Conservation (phyloP, 2,329 filamentous ascomycete species). For the Paraphoma chrysanthemicola region DNA sequence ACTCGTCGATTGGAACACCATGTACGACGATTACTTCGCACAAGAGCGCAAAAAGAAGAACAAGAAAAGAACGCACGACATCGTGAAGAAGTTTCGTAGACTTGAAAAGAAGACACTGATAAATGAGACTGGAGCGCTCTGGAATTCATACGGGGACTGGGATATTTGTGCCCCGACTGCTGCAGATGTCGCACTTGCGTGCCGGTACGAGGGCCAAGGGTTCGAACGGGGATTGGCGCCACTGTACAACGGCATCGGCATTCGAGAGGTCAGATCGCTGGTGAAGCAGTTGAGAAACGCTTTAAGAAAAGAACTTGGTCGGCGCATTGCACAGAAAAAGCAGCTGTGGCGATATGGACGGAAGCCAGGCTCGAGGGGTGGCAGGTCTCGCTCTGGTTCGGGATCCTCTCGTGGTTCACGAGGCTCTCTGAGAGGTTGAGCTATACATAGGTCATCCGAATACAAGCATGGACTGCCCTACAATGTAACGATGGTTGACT, state of each 20-base stretch:
- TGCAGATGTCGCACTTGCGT: constrained; percentile 8
- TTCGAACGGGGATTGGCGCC: neutral
- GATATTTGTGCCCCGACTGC: constrained; percentile 1
- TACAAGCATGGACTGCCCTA: neutral
- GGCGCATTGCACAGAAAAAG: neutral
- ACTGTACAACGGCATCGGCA: neutral
- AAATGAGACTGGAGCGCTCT: neutral
- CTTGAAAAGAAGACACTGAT: constrained; percentile 1
- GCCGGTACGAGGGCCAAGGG: constrained; percentile 1
- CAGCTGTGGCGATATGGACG: neutral
- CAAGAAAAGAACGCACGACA: neutral
- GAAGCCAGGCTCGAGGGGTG: neutral
- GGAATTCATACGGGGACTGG: constrained; percentile 7
- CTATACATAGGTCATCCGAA: neutral
- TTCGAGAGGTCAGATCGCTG: neutral
- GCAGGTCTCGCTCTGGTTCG: too few species aligned
- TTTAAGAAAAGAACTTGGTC: constrained; percentile 1
- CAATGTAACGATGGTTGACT: too few species aligned
- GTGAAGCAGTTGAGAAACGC: neutral
- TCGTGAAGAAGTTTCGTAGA: neutral
- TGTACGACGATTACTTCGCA: constrained; percentile 11
- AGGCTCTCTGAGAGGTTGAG: neutral
- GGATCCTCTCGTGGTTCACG: neutral
- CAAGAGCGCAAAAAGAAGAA: constrained; percentile 4
- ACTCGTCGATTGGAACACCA: constrained; percentile 11